These are phyloP conservation scores for Rhododendron kiyosumense DNA, from an alignment of 148 eudicot genomes.

Conservation along the genomic window DNA sequence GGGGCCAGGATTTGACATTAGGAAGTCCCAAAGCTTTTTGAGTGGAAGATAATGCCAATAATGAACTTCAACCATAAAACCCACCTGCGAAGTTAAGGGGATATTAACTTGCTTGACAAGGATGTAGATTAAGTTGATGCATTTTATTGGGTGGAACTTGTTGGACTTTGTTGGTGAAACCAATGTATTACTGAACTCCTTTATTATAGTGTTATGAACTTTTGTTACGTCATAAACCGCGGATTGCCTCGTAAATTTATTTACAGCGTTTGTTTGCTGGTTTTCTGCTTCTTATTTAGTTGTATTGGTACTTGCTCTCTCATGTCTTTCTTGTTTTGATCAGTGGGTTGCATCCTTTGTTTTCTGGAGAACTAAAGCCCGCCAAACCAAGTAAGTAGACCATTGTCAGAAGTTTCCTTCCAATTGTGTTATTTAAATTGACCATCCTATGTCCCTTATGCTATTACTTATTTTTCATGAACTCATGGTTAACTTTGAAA, in stretches of 20 bases:
- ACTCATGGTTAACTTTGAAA: background rate
- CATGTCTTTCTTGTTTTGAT: slow-evolving; percentile 13
- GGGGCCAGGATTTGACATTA: background rate
- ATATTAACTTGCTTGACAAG: background rate
- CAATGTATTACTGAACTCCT: background rate
- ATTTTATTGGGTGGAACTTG: background rate
- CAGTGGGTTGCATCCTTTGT: slow-evolving; percentile 71
- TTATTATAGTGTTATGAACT: background rate
- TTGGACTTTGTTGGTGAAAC: background rate
- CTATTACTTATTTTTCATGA: background rate
- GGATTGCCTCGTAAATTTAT: background rate
- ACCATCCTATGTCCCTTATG: slow-evolving; percentile 2
- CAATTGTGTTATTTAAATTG: background rate
- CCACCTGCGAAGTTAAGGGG: background rate
- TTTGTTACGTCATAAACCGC: background rate
- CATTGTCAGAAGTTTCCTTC: background rate
- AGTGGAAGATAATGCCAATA: background rate
- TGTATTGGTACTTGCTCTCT: background rate
- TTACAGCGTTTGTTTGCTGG: background rate
- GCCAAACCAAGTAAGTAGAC: slow-evolving; percentile 68
- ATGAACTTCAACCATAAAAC: background rate
- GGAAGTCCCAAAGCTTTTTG: background rate
- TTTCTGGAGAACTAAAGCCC: slow-evolving; percentile 77
- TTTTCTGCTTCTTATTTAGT: background rate
- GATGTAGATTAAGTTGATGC: background rate